Base-by-base conservation (phyloP, 208 protist species). In the Acanthamoeba healyi region DNA sequence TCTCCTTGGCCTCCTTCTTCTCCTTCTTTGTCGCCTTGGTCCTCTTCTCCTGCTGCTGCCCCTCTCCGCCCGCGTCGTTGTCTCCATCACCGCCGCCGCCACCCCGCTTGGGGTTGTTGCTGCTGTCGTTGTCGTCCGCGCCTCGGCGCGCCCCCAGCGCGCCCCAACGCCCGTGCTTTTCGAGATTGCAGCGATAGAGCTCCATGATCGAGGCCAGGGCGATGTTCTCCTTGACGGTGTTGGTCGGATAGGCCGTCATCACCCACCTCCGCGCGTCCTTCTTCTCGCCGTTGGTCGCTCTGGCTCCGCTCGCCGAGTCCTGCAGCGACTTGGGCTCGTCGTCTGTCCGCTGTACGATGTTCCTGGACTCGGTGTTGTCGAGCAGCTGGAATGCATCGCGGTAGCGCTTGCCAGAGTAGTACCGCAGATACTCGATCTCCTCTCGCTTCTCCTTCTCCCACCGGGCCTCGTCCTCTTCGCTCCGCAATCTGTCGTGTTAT, bases 331-430 rank as follows among this genome's bases (percentile, higher is more conserved):
- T 67, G 40, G 22, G 10, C 82, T 77, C 38, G 4, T 38, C 29
- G 36, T 38, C 34, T 9, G 32, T 38, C 0, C 67, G 74, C 44
- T 84, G 74, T 26, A 84, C 74, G 74, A 84, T 49, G 44, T 84
- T 84, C 19, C 74, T 40, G 2, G 74, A 84, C 46, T 84, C 74
- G 44, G 74, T 56, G 24, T 40, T 91, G 19, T 91, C 84, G 42
- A 65, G 51, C n/a, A 91, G 36, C 61, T 91, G 46, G 51, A 93
- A 93, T 1, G 88, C 88, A 10, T n/a, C 49, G 42, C 88, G 61
- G 65, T 93, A 93, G n/a, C 51, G 40, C 65, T 93, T 74, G 58
- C 88, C 88, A 14, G 63, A 5, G 34, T 22, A 32, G 24, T 44
- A 36, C 10, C 88, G 61, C 29, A 93, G 65, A 24, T 81, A 63